Evolutionary conservation across 345 rosid species (phyloP).

Genomic region (Salix viminalis): DNA sequence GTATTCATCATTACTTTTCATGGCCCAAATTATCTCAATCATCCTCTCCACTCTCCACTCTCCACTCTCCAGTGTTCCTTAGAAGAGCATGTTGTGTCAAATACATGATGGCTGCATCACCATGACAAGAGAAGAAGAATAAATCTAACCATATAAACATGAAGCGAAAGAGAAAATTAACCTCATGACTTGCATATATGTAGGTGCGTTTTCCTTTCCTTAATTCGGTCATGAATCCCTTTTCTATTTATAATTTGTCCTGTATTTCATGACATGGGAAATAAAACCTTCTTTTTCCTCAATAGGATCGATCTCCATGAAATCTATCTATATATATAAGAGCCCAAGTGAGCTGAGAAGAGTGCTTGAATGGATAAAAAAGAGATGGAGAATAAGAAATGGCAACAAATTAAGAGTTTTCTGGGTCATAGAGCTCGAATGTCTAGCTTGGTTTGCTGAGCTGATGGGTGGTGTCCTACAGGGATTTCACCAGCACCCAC

Average conservation of each 20-base stretch:
- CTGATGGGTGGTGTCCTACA: constrained; percentile 22
- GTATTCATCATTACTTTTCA: neutral
- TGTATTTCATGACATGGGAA: neutral
- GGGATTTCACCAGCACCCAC: constrained; percentile 21
- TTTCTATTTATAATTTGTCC: neutral
- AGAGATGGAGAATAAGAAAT: neutral
- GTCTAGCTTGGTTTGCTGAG: constrained; percentile 39
- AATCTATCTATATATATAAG: neutral
- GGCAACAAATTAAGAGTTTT: neutral
- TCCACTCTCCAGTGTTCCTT: neutral
- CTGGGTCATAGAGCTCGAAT: constrained; percentile 34
- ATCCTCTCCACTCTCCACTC: neutral
- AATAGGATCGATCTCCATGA: constrained; percentile 7
- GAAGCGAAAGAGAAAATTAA: no score
- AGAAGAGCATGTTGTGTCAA: neutral
- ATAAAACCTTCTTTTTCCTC: constrained; percentile 5
- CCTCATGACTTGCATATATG: no score
- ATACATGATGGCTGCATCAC: constrained; percentile 3
- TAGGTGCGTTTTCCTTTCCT: no score
- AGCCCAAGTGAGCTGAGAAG: neutral
- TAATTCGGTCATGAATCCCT: neutral
- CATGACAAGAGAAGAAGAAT: neutral
- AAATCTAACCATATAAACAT: neutral
- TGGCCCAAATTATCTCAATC: neutral
- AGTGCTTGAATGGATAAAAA: neutral